phyloP scores from a whole-genome alignment of 2,329 filamentous ascomycete genomes.

The Diplodia scrobiculata region DNA sequence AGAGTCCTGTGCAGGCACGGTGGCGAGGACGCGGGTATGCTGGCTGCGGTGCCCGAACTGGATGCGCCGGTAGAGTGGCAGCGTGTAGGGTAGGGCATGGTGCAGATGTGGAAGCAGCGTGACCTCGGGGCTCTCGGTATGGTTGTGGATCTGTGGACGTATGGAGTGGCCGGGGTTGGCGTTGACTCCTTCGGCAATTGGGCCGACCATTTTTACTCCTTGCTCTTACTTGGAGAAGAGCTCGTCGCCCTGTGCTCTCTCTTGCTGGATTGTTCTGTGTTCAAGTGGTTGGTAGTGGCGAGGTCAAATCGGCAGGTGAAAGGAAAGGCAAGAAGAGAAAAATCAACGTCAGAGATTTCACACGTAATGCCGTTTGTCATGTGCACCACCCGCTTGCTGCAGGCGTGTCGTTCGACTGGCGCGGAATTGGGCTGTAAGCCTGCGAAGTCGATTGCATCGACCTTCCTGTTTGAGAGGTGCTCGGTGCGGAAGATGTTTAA shows the following conservation, averaged over 20 bases:
- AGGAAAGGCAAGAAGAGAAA: neutral
- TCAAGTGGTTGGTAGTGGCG: neutral
- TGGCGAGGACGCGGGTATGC: slow-evolving; percentile 42
- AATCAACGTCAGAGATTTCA: slow-evolving; percentile 2
- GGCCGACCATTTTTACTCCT: neutral
- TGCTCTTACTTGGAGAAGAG: neutral
- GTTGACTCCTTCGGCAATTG: neutral
- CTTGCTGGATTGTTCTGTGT: neutral
- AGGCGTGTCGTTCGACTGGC: slow-evolving; percentile 9
- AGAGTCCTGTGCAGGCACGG: slow-evolving; percentile 35
- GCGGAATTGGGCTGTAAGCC: neutral
- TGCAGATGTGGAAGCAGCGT: slow-evolving; percentile 54
- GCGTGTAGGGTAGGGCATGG: slow-evolving; percentile 58
- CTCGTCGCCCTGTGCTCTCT: neutral
- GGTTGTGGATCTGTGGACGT: neutral
- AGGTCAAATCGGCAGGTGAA: neutral
- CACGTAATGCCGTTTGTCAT: neutral
- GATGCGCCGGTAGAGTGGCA: slow-evolving; percentile 64
- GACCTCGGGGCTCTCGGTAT: slow-evolving; percentile 48
- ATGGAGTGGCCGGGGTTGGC: neutral
- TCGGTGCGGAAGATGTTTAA: neutral
- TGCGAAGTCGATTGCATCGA: neutral
- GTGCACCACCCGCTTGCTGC: slow-evolving; percentile 2
- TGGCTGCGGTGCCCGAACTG: slow-evolving; percentile 57
- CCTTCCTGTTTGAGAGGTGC: slow-evolving; percentile 5